Conservation (phyloP, 1,139 yeast genomes). For the Lodderomyces elongisporus region DNA sequence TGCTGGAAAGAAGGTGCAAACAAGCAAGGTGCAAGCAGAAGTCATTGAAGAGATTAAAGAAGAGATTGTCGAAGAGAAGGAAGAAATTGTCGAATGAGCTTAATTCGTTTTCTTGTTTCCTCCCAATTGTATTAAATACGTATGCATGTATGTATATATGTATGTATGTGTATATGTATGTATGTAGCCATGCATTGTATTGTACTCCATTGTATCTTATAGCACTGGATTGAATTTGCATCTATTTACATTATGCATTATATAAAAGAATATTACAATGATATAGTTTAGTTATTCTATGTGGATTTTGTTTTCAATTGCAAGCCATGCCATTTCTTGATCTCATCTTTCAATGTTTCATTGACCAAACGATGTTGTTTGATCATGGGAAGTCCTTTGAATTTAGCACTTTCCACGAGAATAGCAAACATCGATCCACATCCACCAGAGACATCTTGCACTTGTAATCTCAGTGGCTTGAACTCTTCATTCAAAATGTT, state of each 20-base stretch:
- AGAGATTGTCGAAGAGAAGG: constrained; percentile 71
- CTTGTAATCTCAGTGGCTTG: constrained; percentile 56
- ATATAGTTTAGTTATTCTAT: constrained; percentile 1
- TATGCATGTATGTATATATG: constrained; percentile 1
- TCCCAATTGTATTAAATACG: no score
- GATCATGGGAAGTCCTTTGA: constrained; percentile 76
- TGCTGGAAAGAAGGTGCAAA: constrained; percentile 44
- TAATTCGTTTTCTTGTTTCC: no score
- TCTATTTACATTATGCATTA: background rate
- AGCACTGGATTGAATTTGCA: no score
- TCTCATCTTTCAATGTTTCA: constrained; percentile 75
- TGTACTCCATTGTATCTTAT: no score
- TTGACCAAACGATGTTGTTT: constrained; percentile 92
- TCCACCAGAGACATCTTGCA: constrained; percentile 84
- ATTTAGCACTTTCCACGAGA: constrained; percentile 63
- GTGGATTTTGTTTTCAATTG: constrained; percentile 65
- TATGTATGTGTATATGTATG: background rate
- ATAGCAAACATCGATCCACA: constrained; percentile 99
- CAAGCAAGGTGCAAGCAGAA: constrained; percentile 56
- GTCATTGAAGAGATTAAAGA: constrained; percentile 63
- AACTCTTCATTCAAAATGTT: constrained; percentile 51
- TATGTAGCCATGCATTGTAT: background rate
- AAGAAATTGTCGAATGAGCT: constrained; percentile 66
- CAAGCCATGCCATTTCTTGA: constrained; percentile 90
- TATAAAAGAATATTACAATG: background rate